Percentiles rank a stretch among this genome's conserved stretches.
These are phyloP conservation scores for Selaginella tamariscina DNA, from an alignment of 75 land plant species.

Conservation along the genomic window DNA sequence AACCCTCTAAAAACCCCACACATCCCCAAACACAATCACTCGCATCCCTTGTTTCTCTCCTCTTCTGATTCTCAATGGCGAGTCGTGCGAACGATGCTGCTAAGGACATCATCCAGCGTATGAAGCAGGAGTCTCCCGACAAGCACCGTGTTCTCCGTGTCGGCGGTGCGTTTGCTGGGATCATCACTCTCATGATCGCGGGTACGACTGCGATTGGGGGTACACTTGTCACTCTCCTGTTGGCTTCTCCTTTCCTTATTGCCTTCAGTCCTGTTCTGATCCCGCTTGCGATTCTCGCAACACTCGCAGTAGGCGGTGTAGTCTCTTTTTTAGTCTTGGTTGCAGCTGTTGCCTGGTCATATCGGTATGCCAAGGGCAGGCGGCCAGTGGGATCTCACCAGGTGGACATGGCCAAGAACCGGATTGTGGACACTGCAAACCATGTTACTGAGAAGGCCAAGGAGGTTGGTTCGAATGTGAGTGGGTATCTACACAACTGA, in stretches of 20 bases:
- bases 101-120: neutral
- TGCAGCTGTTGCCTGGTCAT: neutral
- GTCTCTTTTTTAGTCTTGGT: neutral
- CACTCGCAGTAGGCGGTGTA: neutral
- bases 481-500: neutral
- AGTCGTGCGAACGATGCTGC: neutral
- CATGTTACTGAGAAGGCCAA: neutral
- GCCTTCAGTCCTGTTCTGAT: neutral
- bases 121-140: neutral
- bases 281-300: neutral
- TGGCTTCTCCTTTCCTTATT: neutral
- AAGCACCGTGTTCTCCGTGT: neutral
- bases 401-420: constrained; percentile 7
- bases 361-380: neutral
- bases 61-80: neutral
- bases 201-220: neutral
- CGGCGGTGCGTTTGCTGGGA: neutral
- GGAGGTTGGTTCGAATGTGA: neutral
- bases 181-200: neutral
- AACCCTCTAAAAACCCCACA: neutral
- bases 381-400: constrained; percentile 3
- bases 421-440: neutral
- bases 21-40: neutral
- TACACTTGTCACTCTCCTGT: neutral
- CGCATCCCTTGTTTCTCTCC: neutral